A percentile compares a stretch with the other conserved stretches of the same genome.
These are phyloP conservation scores for Lentinus tigrinus DNA, from an alignment of 768 basidiomycete species.

Conservation along the genomic window DNA sequence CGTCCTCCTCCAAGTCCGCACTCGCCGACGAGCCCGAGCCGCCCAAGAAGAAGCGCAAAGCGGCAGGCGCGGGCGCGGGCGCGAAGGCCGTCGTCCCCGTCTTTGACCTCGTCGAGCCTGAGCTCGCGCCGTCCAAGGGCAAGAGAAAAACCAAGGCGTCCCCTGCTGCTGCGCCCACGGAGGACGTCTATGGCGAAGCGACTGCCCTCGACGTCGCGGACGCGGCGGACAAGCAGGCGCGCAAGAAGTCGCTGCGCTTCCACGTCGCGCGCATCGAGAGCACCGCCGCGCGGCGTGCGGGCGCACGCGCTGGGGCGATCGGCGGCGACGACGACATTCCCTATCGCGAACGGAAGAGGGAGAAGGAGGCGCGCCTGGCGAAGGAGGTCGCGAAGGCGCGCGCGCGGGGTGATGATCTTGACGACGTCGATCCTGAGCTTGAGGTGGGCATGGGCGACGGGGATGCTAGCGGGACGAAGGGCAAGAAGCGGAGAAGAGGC, in stretches of 20 bases:
- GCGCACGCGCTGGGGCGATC: slow-evolving; percentile 64
- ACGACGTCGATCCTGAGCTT: slow-evolving; percentile 50
- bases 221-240: slow-evolving; percentile 77
- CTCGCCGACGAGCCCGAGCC: slow-evolving; percentile 34
- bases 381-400: slow-evolving; percentile 51
- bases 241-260: slow-evolving; percentile 85
- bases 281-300: slow-evolving; percentile 69
- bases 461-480: slow-evolving; percentile 14
- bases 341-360: slow-evolving; percentile 72
- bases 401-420: slow-evolving; percentile 66
- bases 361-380: slow-evolving; percentile 53
- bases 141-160: slow-evolving; percentile 22
- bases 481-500: slow-evolving; percentile 36
- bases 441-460: not conserved
- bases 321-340: slow-evolving; percentile 97
- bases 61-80: slow-evolving; percentile 20
- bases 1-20: too few species aligned
- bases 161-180: slow-evolving; percentile 60
- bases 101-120: slow-evolving; percentile 82
- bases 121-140: slow-evolving; percentile 43
- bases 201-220: slow-evolving; percentile 68
- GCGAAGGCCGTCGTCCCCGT: slow-evolving; percentile 34
- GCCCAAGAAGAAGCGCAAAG: slow-evolving; percentile 68
- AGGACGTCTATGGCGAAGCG: slow-evolving; percentile 77
- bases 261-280: slow-evolving; percentile 91